These are phyloP conservation scores for Fomitopsis pinicola DNA, from an alignment of 1,284 basidiomycete species.

Conservation along the genomic window DNA sequence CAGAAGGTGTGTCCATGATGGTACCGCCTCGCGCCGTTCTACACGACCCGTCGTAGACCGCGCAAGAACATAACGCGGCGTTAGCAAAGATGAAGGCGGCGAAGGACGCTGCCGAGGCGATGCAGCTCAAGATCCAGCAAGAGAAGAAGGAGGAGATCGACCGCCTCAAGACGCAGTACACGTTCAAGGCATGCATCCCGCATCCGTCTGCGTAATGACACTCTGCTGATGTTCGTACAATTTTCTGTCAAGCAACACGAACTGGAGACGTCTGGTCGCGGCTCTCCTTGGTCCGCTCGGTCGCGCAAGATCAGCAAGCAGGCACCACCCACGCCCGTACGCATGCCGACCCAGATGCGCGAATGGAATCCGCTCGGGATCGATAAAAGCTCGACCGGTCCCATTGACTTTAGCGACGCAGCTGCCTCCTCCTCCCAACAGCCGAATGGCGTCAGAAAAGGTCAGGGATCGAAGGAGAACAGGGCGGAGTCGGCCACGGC, in stretches of 20 bases:
- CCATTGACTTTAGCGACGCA: constrained; percentile 26
- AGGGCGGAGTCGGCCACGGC: constrained; percentile 7
- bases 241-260: constrained; percentile 57
- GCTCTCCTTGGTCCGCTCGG: constrained; percentile 38
- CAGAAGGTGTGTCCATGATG: constrained; percentile 42
- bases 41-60: constrained; percentile 34
- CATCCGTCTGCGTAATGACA: neutral
- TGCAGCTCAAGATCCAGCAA: constrained; percentile 49
- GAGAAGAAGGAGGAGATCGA: constrained; percentile 66
- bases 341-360: constrained; percentile 37
- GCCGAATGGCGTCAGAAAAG: constrained; percentile 13
- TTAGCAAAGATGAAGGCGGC: constrained; percentile 51
- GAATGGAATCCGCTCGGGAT: constrained; percentile 26
- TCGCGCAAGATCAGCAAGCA: constrained; percentile 35
- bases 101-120: constrained; percentile 56
- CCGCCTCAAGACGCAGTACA: constrained; percentile 60
- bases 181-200: constrained; percentile 53
- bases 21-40: neutral
- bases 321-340: constrained; percentile 34
- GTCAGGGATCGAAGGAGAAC: constrained; percentile 1
- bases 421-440: constrained; percentile 15
- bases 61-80: constrained; percentile 55
- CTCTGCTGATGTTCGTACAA: neutral
- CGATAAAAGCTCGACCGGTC: constrained; percentile 17
- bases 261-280: constrained; percentile 54